These are phyloP conservation scores for Berberis thunbergii DNA, from an alignment of 164 flowering plant species.

Conservation along the genomic window DNA sequence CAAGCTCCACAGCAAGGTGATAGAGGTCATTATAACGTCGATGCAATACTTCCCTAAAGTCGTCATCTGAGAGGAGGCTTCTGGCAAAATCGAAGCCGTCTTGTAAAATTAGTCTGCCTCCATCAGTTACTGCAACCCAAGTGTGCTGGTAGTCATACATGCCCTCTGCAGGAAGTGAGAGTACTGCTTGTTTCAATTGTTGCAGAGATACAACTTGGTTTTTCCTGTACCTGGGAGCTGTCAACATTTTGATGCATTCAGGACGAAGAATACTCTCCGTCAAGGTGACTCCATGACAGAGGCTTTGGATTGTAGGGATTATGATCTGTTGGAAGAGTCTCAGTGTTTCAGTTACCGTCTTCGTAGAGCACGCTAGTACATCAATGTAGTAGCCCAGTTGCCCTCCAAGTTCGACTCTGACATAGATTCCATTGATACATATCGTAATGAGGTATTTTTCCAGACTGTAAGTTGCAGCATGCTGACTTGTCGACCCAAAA, in stretches of 20 bases:
- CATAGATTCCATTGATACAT: conserved; percentile 58
- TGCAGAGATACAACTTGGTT: conserved; percentile 45
- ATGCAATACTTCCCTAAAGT: conserved; percentile 76
- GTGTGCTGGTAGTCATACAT: conserved; percentile 96
- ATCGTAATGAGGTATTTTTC: conserved; percentile 79
- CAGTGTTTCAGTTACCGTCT: conserved; percentile 63
- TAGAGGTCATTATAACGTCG: conserved; percentile 70
- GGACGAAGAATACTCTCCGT: conserved; percentile 62
- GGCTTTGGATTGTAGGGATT: conserved; percentile 69
- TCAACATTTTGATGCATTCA: conserved; percentile 60
- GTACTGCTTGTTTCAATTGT: conserved; percentile 59
- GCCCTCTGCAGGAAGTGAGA: conserved; percentile 78
- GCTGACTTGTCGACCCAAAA: conserved; percentile 43
- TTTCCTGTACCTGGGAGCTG: conserved; percentile 68
- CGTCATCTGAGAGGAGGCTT: conserved; percentile 84
- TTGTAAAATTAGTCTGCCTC: conserved; percentile 43
- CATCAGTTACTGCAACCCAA: conserved; percentile 61
- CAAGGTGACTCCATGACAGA: conserved; percentile 61
- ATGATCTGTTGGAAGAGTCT: conserved; percentile 68
- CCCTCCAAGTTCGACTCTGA: conserved; percentile 88
- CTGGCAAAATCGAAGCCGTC: conserved; percentile 77
- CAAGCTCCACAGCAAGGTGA: conserved; percentile 72
- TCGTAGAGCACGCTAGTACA: conserved; percentile 80
- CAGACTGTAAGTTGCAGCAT: conserved; percentile 72
- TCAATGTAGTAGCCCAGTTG: conserved; percentile 68